Base-by-base conservation (phyloP, 192 early-diverging fungal species). In the Podila verticillata region DNA sequence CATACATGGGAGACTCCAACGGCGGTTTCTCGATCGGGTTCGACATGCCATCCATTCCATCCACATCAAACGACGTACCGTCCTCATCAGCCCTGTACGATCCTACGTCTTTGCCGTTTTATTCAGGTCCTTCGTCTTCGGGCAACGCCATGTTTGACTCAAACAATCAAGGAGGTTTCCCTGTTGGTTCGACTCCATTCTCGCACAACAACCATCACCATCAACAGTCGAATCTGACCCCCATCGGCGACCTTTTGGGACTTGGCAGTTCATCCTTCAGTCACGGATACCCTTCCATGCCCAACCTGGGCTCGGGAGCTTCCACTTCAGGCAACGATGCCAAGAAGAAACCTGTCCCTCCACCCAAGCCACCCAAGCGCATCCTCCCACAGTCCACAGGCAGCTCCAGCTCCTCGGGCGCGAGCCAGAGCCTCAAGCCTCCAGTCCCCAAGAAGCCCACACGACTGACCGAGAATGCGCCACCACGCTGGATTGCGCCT, bases 401-500 rank as follows among this genome's bases (percentile, higher is more conserved):
- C 39, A 79, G 75, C 51, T 79, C 75, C n/a, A 79, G 75, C 58
- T 79, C 75, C 6, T 79, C 75, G 1, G 12, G 34, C 6, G 51
- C 72, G 9, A 79, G 75, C 47, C 75, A 79, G 49, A 72, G 69
- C 36, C 17, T 66, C 3, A 79, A 79, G 20, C 75, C 75, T 1
- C 75, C 75, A 34, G 75, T 79, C 3, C 75, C 75, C 28, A 79
- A 79, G 60, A 79, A 79, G 31, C 75, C 75, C 2, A 29, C 60
- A 9, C 57, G 75, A 22, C 31, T 79, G 65, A 63, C 31, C 9
- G 75, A 79, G 15, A 35, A 31, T 22, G 31, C 60, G 5, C 35
- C 73, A n/a, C 74, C 75, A 44, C 68, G 75, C 30, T 72, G 75
- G 69, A 79, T 79, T 48, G 75, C 75, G 0, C 75, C 75, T 34